Evolutionary conservation across 768 basidiomycete species (phyloP), one percentile per base, ranked within the genome.

Genomic region (Serendipita sp.): DNA sequence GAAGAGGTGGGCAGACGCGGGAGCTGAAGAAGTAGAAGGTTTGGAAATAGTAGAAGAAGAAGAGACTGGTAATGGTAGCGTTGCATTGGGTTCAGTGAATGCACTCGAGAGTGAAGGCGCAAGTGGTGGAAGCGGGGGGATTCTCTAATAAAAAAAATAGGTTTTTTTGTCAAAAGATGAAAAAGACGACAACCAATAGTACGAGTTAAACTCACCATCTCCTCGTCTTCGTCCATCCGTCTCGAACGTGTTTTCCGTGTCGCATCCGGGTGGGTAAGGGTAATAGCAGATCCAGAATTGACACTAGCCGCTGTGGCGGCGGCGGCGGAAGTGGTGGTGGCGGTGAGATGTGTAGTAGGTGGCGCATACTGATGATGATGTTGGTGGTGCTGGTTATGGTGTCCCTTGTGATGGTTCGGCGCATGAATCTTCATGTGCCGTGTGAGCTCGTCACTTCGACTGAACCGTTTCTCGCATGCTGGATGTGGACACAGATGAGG

Each of bases 381-480:
- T 40, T 5, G 6, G 5, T 64, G 44, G 13, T 62, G 58, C 3
- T 53, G 52, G 15, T 66, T 66, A 23, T 23, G 40, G 40, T 40
- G 40, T 40, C 6, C 40, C 13, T 64, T 52, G 13, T 62, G 58
- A 8, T 53, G 52, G 15, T 66, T 66, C 64, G 66, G 67, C 13
- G 63, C 63, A 74, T 99, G 95, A 68, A 98, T 99, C 53, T 95
- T 83, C 0, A 89, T 87, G 71, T 99, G 95, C 64, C 95, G 82
- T 33, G 95, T 99, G 67, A 99, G 83, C 75, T 99, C 95, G 78
- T 99, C 95, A n/a, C 91, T 92, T 65, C 95, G 86, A 16, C 91
- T 93, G 74, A 99, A 99, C 3, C 93, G 87, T 74, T 98, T 99
- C 75, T 96, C 94, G 80, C 95, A 99, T n/a, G 85, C 83, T 2